These are phyloP conservation scores for Russula emetica DNA, from an alignment of 768 basidiomycete species.

Conservation along the genomic window DNA sequence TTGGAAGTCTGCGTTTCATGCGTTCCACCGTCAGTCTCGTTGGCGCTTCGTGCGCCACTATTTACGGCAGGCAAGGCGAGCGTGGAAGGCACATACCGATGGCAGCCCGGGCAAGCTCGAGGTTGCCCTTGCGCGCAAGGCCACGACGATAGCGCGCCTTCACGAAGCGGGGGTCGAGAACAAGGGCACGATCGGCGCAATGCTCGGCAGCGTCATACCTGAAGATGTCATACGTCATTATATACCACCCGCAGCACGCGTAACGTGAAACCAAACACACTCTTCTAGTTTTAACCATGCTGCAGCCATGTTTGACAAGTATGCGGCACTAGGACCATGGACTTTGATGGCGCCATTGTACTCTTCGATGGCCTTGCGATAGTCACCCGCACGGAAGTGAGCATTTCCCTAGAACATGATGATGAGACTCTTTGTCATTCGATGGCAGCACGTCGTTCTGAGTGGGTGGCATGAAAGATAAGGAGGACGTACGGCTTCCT, in stretches of 20 bases:
- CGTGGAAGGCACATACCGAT: constrained; percentile 27
- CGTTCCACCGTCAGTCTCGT: not conserved
- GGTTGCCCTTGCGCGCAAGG: constrained; percentile 35
- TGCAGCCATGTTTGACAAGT: constrained; percentile 42
- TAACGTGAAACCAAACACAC: constrained; percentile 22
- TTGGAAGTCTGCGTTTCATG: constrained; percentile 32
- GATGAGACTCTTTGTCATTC: not conserved
- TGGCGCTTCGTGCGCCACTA: too few relatives aligned
- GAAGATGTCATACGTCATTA: not conserved
- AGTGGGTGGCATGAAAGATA: not conserved
- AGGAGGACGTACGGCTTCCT: constrained; percentile 9
- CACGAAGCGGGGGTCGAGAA: constrained; percentile 32
- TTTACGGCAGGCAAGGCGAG: not conserved
- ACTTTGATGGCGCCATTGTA: constrained; percentile 41
- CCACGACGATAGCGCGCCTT: constrained; percentile 39
- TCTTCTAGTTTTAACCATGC: constrained; percentile 41
- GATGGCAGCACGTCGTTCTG: not conserved
- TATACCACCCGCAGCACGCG: not conserved
- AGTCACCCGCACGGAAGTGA: constrained; percentile 39
- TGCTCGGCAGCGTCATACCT: constrained; percentile 1
- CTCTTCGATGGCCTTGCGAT: constrained; percentile 37
- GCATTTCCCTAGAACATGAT: constrained; percentile 40
- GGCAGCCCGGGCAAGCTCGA: constrained; percentile 27
- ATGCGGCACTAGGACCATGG: constrained; percentile 39
- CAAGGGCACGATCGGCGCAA: constrained; percentile 3